Evolutionary conservation across 2,329 filamentous ascomycete species (phyloP).

Genomic region (Talaromyces rugulosus): DNA sequence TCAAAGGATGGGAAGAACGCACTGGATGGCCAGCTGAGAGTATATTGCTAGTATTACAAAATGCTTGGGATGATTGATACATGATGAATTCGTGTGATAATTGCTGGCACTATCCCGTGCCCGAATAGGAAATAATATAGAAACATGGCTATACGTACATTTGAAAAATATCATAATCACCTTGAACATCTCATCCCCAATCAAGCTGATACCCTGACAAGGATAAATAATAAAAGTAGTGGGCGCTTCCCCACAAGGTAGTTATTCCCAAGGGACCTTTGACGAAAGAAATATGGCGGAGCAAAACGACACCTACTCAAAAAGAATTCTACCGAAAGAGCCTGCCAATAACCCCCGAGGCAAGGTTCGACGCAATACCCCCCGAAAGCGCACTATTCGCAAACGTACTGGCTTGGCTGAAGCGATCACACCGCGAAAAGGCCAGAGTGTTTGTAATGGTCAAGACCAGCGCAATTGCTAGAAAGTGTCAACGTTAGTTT

Average conservation of each 20-base stretch:
- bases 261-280: neutral
- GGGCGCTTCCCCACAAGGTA: neutral
- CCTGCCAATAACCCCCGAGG: constrained; percentile 52
- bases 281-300: neutral
- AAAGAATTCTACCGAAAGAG: constrained; percentile 43
- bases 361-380: constrained; percentile 52
- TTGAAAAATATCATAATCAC: neutral
- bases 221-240: neutral
- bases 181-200: neutral
- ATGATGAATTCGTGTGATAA: neutral
- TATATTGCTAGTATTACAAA: neutral
- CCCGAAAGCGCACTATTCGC: constrained; percentile 54
- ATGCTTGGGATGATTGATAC: neutral
- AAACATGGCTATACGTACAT: constrained; percentile 3
- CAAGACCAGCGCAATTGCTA: constrained; percentile 47
- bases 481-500: neutral
- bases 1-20: neutral
- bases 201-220: neutral
- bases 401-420: constrained; percentile 55
- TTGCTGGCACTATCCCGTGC: neutral
- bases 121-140: neutral
- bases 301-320: neutral
- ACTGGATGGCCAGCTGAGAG: neutral
- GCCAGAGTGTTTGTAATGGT: constrained; percentile 51
- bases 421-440: constrained; percentile 50